A percentile compares a stretch with the other conserved stretches of the same genome.
phyloP scores from a whole-genome alignment of 768 basidiomycete species.

The Cystofilobasidium capitatum region DNA sequence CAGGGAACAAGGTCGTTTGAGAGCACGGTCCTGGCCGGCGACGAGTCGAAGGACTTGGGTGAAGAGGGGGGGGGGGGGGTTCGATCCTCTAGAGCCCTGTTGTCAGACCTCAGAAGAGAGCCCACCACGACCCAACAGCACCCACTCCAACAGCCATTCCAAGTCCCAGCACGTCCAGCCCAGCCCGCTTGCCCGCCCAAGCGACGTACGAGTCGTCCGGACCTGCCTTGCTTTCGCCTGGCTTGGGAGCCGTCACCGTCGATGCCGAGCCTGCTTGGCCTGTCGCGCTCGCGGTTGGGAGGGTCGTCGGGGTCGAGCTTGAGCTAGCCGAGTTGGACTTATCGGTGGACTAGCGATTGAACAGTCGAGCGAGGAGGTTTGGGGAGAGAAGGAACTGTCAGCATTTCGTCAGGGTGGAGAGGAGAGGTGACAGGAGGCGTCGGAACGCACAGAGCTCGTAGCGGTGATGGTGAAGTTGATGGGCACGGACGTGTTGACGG shows the following conservation, averaged over 20 bases:
- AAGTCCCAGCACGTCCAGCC: neutral
- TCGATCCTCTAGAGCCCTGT: no score
- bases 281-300: slow-evolving; percentile 5
- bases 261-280: slow-evolving; percentile 11
- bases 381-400: neutral
- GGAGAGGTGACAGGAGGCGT: neutral
- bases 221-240: neutral
- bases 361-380: no score
- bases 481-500: neutral
- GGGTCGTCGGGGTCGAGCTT: slow-evolving; percentile 9
- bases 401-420: neutral
- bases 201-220: slow-evolving; percentile 6
- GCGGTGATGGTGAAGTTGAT: slow-evolving; percentile 8
- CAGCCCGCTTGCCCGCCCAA: neutral
- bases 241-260: slow-evolving; percentile 1
- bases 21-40: no score
- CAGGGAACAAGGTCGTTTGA: no score
- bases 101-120: no score
- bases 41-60: no score
- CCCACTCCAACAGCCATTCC: neutral
- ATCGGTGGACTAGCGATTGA: no score
- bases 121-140: neutral
- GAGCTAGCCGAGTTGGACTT: no score
- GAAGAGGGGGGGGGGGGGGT: no score
- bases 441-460: neutral